Evolutionary conservation across 2,329 filamentous ascomycete genomes (phyloP), one percentile per base, ranked within the genome.

Genomic region (Aspergillus alliaceus): DNA sequence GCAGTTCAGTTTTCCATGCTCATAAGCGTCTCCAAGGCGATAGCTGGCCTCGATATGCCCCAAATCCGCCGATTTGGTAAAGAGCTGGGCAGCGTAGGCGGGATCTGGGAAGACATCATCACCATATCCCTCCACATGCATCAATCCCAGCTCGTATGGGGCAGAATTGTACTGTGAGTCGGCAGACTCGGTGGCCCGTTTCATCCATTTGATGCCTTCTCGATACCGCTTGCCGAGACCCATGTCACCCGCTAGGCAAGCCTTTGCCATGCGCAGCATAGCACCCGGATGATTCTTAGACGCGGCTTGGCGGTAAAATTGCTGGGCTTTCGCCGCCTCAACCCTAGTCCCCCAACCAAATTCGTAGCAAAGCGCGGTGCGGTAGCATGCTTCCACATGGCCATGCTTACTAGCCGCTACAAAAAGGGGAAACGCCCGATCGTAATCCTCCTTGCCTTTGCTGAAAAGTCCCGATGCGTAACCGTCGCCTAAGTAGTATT

Each of bases 291-390:
- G 95, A 59, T 92, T 90, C 75, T 97, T 98, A 6, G 93, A 90
- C 2, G 95, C 93, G 9, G 93, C 90, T 60, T 90, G 88, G 54
- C 93, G 88, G 70, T 96, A 90, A 73, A 95, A 99, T 72, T 98
- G 93, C 1, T 96, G 90, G 42, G 95, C 93, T 76, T 97, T 97
- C 50, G 89, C 86, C 56, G 90, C 89, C 69, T 97, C 92, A 69
- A 91, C 91, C 56, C 91, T 87, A 68, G 89, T 96, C 39, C 95
- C 95, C 95, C 95, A 99, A 60, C 93, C 95, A 75, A 97, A 98
- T 75, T 99, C 95, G 77, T 98, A 98, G 79, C 93, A 97, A 55
- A 99, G 82, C 15, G 90, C 95, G 52, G 93, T 89, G 54, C 95
- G 90, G 76, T 97, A 99, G 34, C 89, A 93, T 56, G 95, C 95